Conservation (phyloP, 495 filamentous ascomycete genomes). For the Rhypophila decipiens region DNA sequence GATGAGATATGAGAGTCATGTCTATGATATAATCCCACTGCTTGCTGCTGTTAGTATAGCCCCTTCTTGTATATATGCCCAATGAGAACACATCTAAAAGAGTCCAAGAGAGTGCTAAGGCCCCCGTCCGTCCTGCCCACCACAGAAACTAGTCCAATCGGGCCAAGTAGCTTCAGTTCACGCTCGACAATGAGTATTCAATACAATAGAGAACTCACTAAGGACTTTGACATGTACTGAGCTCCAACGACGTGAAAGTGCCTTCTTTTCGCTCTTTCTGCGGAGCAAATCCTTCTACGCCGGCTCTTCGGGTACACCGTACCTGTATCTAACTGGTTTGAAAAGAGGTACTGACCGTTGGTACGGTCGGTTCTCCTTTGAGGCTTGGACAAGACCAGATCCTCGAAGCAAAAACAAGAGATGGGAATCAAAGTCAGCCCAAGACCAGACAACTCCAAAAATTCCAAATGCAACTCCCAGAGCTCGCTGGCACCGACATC, state of each 20-base stretch:
- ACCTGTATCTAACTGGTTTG: background rate
- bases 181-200: background rate
- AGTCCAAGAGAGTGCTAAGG: background rate
- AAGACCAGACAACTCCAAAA: background rate
- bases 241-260: background rate
- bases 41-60: background rate
- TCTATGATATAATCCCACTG: background rate
- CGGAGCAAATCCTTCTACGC: background rate
- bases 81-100: background rate
- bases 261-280: background rate
- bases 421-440: background rate
- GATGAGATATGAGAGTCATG: background rate
- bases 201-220: background rate
- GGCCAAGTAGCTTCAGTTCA: background rate
- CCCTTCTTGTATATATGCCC: background rate
- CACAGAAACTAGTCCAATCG: background rate
- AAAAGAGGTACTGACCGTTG: background rate
- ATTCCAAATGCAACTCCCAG: background rate
- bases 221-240: background rate
- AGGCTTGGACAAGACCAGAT: background rate
- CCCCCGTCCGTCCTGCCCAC: background rate
- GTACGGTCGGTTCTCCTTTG: background rate
- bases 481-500: background rate
- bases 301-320: background rate
- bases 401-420: background rate